Base-by-base conservation (phyloP, 352 stramenopile species). In the Phytophthora macrochlamydospora region DNA sequence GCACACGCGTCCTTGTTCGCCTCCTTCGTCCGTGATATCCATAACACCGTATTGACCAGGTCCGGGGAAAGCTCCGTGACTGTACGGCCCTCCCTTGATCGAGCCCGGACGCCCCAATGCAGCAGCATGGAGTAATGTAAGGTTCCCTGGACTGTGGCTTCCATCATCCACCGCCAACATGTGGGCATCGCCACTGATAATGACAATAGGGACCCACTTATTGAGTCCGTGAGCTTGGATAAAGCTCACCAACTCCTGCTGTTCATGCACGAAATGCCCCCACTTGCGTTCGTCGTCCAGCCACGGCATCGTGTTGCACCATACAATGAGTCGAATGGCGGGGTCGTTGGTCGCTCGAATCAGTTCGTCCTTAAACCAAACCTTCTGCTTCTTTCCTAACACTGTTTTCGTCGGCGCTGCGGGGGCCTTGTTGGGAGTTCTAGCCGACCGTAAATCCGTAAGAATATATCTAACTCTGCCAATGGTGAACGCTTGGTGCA, bases 141-240 rank as follows among this genome's bases (percentile, higher is more conserved):
- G 67, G 48, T 93, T 90, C 2, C 88, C 90, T 0, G 85, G 83
- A 32, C 75, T 91, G 69, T 95, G 56, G 9, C 60, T 67, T 7
- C 90, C 90, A 43, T 97, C 87, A 37, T 97, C 90, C 13, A 95
- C 76, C 8, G 89, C 90, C 9, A 97, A 71, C 90, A 97, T 97
- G 62, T 97, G 90, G 35, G 90, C 90, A 54, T 97, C 90, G 18
- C 90, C 90, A 51, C 83, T 92, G 12, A 95, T 69, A 51, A 97
- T 90, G 11, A 97, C 74, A 45, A 97, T 81, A 2, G 81, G 83
- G 29, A 91, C 85, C 70, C 72, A 87, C 37, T 77, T 79, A 62
- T 90, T 90, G 14, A 93, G 67, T 4, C 68, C 80, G 37, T 92
- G 78, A 1, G 48, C 78, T 51, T 82, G 78, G 59, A 95, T 86